Base-by-base conservation (phyloP, 2,329 filamentous ascomycete genomes). In the Fusarium dimerum region DNA sequence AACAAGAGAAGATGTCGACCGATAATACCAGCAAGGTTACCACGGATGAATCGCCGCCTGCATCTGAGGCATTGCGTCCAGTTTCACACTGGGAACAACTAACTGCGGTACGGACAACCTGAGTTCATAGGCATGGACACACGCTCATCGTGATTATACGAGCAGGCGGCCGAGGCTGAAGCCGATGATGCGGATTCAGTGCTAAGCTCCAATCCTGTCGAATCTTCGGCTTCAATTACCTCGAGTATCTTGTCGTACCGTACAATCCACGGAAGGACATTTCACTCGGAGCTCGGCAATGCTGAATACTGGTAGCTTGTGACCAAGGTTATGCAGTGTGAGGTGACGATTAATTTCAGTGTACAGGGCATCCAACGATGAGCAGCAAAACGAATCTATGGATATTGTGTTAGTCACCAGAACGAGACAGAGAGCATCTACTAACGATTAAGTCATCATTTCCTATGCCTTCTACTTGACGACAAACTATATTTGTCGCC, bases 81-180 rank as follows among this genome's bases (percentile, higher is more conserved):
- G 40, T 40, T 4, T 17, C 20, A 12, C 50, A 52, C 20, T 52
- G 50, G 50, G 50, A 52, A 20, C 45, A 52, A 34, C 7, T 52
- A 3, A 49, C 42, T 2, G 50, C 42, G 12, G 45, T 49, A 49
- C 5, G 9, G 0, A 2, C 12, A 1, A 3, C 13, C 13, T 13
- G 3, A 1, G 1, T n/a, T 1, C 2, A 3, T 4, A 7, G 7
- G 20, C 13, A 2, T 6, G 3, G 0, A 2, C 11, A 9, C 0
- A 12, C 39, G 6, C 1, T 3, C 6, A 10, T 12, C 8, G 20
- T 26, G 20, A 26, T 51, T 15, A 1, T 0, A 5, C 30, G 8
- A 15, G 2, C 9, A 52, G 50, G 45, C 41, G 11, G 45, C 36
- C 18, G 45, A 56, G 7, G 13, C 34, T 10, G 15, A 32, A 3